Evolutionary conservation across 2,329 filamentous ascomycete species (phyloP), one percentile per base, ranked within the genome.

Genomic region (Nemania serpens): DNA sequence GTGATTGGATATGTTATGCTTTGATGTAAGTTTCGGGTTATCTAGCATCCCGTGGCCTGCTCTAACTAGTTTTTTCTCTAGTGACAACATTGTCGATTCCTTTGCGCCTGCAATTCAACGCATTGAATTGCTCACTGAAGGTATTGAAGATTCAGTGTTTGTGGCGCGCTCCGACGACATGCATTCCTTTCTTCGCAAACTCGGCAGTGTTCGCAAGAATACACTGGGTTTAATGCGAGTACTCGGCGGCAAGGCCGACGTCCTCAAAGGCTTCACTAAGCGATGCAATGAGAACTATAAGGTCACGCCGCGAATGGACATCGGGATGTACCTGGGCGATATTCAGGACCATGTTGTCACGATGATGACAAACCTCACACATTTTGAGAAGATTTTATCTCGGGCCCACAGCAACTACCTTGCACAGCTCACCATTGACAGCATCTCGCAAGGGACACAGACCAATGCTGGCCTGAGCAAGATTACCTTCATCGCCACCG

Each of bases 311-410:
- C 91, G 93, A 49, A 95, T 95, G 79, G 95, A 99, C 73, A 97
- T 99, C 67, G 95, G 93, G 20, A 86, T 99, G 71, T 99, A 99
- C 74, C 85, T 99, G 37, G 92, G 92, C 71, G 95, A 99, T 78
- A 97, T 99, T 66, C 95, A 99, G 77, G 95, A 99, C 78, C 95
- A 99, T 84, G 94, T 99, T 55, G 92, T 99, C 61, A 99, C 95
- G 47, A 98, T 98, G 94, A 96, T 97, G 85, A 95, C 91, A 68
- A 99, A 96, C 76, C 78, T 99, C 69, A 88, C 88, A 1, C 95
- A 99, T 75, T 97, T 97, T 69, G 95, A 99, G 76, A 98, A 98
- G 82, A 97, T 99, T 84, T 84, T 99, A 51, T 93, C 90, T 29
- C 90, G 95, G 20, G 91, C 91, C 2, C 95, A 99, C 79, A 91